Percentiles rank a stretch among this genome's conserved stretches.
Conservation (phyloP, 306 rosid species). For the Aeschynomene evenia region DNA sequence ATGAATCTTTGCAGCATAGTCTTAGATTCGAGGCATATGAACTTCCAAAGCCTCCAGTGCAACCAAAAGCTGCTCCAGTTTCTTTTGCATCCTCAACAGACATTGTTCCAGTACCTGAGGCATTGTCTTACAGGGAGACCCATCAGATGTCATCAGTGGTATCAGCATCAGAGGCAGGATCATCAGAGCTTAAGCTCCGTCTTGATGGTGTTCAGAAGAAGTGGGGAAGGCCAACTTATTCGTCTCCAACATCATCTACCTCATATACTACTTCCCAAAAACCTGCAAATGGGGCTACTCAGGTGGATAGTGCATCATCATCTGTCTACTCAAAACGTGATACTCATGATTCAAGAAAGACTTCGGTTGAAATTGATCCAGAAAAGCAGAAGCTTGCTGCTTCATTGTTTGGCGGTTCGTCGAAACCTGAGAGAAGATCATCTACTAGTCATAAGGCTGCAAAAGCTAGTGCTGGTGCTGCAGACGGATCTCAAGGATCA, state of each 20-base stretch:
- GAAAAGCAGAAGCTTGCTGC: constrained; percentile 94
- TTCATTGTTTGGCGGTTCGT: constrained; percentile 79
- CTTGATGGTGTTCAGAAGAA: constrained; percentile 89
- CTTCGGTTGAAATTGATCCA: constrained; percentile 54
- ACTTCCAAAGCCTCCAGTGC: constrained; percentile 63
- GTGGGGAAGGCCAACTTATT: constrained; percentile 74
- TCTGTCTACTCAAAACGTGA: constrained; percentile 49
- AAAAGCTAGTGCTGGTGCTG: constrained; percentile 41
- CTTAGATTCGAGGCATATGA: constrained; percentile 89
- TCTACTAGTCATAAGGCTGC: constrained; percentile 54
- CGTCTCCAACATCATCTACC: constrained; percentile 50
- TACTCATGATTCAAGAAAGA: constrained; percentile 53
- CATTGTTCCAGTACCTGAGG: constrained; percentile 65
- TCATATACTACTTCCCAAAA: constrained; percentile 54
- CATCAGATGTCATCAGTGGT: constrained; percentile 45
- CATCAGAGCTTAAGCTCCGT: constrained; percentile 60
- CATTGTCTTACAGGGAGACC: constrained; percentile 59
- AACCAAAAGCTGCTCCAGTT: constrained; percentile 42
- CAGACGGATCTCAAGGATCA: constrained; percentile 45
- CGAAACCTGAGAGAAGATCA: constrained; percentile 56
- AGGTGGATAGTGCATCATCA: constrained; percentile 43
- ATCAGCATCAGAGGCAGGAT: constrained; percentile 55
- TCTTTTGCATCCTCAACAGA: constrained; percentile 56
- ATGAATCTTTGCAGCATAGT: constrained; percentile 57
- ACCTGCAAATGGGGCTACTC: constrained; percentile 52